Evolutionary conservation across 2,329 filamentous ascomycete species (phyloP), one percentile per base, ranked within the genome.

Genomic region (Hypoxylon sp.): DNA sequence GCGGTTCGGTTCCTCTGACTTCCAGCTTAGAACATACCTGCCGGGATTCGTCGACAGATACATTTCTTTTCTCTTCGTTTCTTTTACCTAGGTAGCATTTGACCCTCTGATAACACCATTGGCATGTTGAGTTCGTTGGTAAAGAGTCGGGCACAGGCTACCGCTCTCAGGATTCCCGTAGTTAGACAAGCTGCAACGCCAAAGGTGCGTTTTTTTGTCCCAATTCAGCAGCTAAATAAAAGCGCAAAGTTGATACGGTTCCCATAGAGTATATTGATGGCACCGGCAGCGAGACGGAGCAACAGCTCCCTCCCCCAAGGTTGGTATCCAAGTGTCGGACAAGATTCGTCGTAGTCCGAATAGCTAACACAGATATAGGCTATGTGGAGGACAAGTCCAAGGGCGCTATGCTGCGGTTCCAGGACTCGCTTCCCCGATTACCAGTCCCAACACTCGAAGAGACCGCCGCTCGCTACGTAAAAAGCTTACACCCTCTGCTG

Each of bases 371-470:
- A 33, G 59, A 14, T 39, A 8, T 76, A 93, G 92, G 91, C 75
- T 95, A 96, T 83, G 88, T 86, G 76, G 93, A 96, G 82, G 92
- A 96, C 81, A 86, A 86, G 75, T 90, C 89, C 76, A 94, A 94
- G 80, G 92, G 92, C 59, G 85, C 89, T 51, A 96, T 93, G 92
- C 86, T 96, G 74, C 89, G 93, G 74, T 97, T 92, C 80, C 92
- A 97, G 79, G 92, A 94, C 39, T 95, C 92, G n/a, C 87, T 97
- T 33, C 93, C 93, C 48, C 87, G 86, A 39, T 86, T 97, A 29
- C 93, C 93, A 13, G 92, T 96, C 3, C 93, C 93, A 10, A 91
- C 91, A 0, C 91, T 97, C 73, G 90, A 95, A 78, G 93, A 96
- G 83, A 96, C 93, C 5, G 88, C 92, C 39, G 86, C 88, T 70